These are phyloP conservation scores for Pichia sp. DNA, from an alignment of 1,139 yeast genomes.

Conservation along the genomic window DNA sequence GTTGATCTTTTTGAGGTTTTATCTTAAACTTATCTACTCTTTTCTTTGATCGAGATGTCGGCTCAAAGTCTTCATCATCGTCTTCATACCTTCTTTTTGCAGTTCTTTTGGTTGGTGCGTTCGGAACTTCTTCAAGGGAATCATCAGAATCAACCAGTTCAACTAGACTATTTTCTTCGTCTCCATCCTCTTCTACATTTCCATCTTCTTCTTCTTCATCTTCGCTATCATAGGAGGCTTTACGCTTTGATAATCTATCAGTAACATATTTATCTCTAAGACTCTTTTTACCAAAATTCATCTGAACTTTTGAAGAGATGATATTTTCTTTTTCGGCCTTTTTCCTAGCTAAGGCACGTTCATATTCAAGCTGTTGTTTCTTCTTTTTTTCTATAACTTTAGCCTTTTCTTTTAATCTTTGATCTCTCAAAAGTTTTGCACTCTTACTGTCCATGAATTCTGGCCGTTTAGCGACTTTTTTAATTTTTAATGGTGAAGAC, in stretches of 20 bases:
- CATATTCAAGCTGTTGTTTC: slow-evolving; percentile 9
- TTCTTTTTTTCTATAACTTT: slow-evolving; percentile 23
- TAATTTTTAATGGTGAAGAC: slow-evolving; percentile 15
- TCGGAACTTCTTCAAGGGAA: slow-evolving; percentile 9
- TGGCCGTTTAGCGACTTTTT: background rate
- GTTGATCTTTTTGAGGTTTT: background rate
- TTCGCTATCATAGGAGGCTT: background rate
- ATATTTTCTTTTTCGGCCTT: slow-evolving; percentile 16
- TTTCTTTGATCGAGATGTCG: background rate
- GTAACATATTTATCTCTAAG: slow-evolving; percentile 11
- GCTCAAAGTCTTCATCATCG: slow-evolving; percentile 10
- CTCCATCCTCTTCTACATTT: slow-evolving; percentile 6
- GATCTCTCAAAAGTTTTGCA: background rate
- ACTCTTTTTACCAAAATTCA: slow-evolving; percentile 6
- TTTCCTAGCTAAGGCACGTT: slow-evolving; percentile 9
- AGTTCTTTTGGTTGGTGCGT: background rate
- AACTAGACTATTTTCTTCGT: background rate
- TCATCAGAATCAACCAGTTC: slow-evolving; percentile 8
- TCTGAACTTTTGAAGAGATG: slow-evolving; percentile 15
- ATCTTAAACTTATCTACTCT: background rate
- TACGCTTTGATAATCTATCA: slow-evolving; percentile 1
- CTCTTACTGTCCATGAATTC: background rate
- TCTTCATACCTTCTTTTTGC: slow-evolving; percentile 5
- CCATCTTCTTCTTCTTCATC: slow-evolving; percentile 8
- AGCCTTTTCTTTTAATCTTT: slow-evolving; percentile 26